phyloP scores from a whole-genome alignment of 164 flowering plant genomes.

The Paratinospora sagittata region DNA sequence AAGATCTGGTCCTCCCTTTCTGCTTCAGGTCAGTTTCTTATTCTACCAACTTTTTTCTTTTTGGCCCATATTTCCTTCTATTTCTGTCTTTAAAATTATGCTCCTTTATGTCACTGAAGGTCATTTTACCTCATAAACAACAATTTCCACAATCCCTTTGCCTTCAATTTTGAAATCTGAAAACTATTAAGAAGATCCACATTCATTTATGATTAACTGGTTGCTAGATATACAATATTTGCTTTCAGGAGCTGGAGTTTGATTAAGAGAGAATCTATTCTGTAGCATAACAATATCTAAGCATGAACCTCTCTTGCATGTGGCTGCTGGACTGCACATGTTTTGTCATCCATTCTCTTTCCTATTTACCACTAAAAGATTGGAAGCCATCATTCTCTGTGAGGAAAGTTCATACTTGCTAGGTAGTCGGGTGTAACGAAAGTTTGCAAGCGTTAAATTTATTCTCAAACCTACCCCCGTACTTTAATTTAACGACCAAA shows the following conservation, averaged over 20 bases:
- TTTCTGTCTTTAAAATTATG: background rate
- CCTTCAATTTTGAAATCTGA: background rate
- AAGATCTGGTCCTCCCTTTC: conserved; percentile 79
- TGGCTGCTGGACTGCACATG: background rate
- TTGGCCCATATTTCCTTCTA: background rate
- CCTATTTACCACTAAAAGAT: background rate
- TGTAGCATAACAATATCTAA: background rate
- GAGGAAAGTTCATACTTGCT: no score
- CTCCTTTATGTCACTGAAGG: background rate
- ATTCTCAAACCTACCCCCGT: background rate
- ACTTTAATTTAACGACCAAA: background rate
- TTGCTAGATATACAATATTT: background rate
- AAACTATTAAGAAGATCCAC: background rate
- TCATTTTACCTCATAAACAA: background rate
- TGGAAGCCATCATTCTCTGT: background rate
- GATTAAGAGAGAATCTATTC: no score
- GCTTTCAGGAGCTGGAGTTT: background rate
- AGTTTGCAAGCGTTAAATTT: background rate
- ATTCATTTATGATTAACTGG: no score
- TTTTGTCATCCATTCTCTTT: background rate
- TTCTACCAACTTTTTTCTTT: background rate
- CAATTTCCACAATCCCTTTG: background rate
- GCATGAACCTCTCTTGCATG: background rate
- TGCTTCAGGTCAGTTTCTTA: conserved; percentile 55
- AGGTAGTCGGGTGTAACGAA: no score